These are phyloP conservation scores for Diaporthe citriasiana DNA, from an alignment of 2,329 filamentous ascomycete species.

Conservation along the genomic window DNA sequence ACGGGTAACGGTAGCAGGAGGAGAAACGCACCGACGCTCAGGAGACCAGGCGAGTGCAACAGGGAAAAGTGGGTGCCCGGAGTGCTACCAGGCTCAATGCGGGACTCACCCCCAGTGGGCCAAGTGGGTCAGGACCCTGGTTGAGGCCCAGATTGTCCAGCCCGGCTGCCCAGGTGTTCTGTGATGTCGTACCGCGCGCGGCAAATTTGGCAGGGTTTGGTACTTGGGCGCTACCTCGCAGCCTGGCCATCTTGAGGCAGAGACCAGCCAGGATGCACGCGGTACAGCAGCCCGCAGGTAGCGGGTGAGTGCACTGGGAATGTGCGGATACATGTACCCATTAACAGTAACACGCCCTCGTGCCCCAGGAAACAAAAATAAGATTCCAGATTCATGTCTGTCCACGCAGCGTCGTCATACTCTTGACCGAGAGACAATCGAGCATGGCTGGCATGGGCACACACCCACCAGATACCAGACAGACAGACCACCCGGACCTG, in stretches of 20 bases:
- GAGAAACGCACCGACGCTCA: conserved; percentile 33
- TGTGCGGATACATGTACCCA: conserved; percentile 14
- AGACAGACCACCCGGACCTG: conserved; percentile 7
- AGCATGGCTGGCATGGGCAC: neutral
- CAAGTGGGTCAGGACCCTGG: conserved; percentile 26
- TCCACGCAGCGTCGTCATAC: neutral
- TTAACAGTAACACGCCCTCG: conserved; percentile 9
- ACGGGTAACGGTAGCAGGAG: conserved; percentile 29
- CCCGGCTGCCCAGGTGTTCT: conserved; percentile 21
- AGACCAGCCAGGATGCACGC: neutral
- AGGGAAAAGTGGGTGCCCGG: conserved; percentile 14
- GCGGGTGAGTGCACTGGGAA: neutral
- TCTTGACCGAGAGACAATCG: neutral
- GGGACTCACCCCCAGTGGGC: conserved; percentile 27
- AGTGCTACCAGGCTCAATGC: conserved; percentile 26
- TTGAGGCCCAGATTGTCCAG: conserved; percentile 9
- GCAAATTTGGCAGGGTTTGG: conserved; percentile 10
- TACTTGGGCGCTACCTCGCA: neutral
- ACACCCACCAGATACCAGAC: too few relatives aligned
- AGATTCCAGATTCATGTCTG: conserved; percentile 28
- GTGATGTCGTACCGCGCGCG: conserved; percentile 13
- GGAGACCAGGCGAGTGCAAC: conserved; percentile 33
- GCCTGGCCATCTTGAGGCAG: neutral
- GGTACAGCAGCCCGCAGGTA: neutral
- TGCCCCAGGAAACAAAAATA: conserved; percentile 20